phyloP scores from a whole-genome alignment of 352 stramenopile genomes.

The Globisporangium apiculatum region DNA sequence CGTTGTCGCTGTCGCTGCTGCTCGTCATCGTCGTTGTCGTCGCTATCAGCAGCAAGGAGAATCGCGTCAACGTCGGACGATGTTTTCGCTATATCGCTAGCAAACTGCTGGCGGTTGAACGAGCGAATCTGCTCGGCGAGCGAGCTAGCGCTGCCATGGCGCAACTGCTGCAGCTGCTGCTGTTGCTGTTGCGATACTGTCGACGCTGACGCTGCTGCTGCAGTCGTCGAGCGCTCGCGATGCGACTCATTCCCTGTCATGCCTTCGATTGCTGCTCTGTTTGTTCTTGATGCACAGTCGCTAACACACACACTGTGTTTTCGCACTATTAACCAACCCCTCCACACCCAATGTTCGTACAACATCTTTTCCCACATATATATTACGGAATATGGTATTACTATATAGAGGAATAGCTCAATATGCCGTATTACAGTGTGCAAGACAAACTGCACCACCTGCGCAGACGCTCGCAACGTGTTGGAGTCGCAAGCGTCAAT shows the following conservation, averaged over 20 bases:
- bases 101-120: conserved; percentile 11
- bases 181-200: neutral
- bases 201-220: neutral
- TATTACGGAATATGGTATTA: too few relatives aligned
- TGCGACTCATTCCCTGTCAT: neutral
- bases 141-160: neutral
- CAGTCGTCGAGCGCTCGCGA: neutral
- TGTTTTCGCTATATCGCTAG: neutral
- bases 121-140: conserved; percentile 9
- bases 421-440: too few relatives aligned
- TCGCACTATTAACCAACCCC: too few relatives aligned
- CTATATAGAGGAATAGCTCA: too few relatives aligned
- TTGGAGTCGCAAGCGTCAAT: too few relatives aligned
- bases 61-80: conserved; percentile 1
- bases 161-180: neutral
- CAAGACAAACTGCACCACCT: too few relatives aligned
- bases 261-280: neutral
- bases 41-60: neutral
- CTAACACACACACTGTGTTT: too few relatives aligned
- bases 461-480: too few relatives aligned
- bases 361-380: too few relatives aligned
- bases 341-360: too few relatives aligned
- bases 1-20: neutral
- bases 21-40: neutral
- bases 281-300: too few relatives aligned